These are phyloP conservation scores for Coemansia sp. DNA, from an alignment of 192 early-diverging fungal species.

Conservation along the genomic window DNA sequence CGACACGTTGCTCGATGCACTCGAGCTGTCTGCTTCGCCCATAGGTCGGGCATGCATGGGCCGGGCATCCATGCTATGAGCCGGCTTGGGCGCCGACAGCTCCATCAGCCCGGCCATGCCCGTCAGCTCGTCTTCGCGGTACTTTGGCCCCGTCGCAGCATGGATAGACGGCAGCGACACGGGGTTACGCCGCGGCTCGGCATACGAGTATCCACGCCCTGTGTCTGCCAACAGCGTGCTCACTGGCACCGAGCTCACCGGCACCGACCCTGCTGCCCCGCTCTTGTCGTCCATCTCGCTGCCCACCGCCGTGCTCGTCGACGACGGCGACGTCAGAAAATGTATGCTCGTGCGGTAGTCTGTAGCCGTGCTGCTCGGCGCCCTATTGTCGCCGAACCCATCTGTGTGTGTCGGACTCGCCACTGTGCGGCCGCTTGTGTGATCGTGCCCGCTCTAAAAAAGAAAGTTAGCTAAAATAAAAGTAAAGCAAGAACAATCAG, in stretches of 20 bases:
- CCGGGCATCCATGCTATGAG: slow-evolving; percentile 23
- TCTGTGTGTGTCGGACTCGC: slow-evolving; percentile 7
- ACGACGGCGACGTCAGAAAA: slow-evolving; percentile 48
- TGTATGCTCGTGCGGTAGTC: slow-evolving; percentile 52
- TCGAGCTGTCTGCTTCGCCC: slow-evolving; percentile 28
- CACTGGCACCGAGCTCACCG: slow-evolving; percentile 33
- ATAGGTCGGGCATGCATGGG: background rate
- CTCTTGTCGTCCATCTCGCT: slow-evolving; percentile 30
- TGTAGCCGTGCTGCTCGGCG: slow-evolving; percentile 12
- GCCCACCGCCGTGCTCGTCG: slow-evolving; percentile 16
- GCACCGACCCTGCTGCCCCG: background rate
- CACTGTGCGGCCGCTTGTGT: slow-evolving; percentile 12
- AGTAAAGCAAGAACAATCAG: background rate
- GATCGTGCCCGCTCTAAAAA: slow-evolving; percentile 22
- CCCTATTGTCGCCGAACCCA: background rate
- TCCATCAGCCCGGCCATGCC: slow-evolving; percentile 56
- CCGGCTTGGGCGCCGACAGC: slow-evolving; percentile 29
- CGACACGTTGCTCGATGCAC: slow-evolving; percentile 36
- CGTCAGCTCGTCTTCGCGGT: slow-evolving; percentile 52
- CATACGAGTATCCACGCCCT: background rate
- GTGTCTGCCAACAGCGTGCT: slow-evolving; percentile 36
- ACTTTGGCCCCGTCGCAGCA: slow-evolving; percentile 12
- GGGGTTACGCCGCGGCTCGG: slow-evolving; percentile 17
- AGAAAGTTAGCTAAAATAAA: background rate
- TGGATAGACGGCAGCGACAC: slow-evolving; percentile 35